These are phyloP conservation scores for Arthrinium puccinioides DNA, from an alignment of 2,329 filamentous ascomycete genomes.

Conservation along the genomic window DNA sequence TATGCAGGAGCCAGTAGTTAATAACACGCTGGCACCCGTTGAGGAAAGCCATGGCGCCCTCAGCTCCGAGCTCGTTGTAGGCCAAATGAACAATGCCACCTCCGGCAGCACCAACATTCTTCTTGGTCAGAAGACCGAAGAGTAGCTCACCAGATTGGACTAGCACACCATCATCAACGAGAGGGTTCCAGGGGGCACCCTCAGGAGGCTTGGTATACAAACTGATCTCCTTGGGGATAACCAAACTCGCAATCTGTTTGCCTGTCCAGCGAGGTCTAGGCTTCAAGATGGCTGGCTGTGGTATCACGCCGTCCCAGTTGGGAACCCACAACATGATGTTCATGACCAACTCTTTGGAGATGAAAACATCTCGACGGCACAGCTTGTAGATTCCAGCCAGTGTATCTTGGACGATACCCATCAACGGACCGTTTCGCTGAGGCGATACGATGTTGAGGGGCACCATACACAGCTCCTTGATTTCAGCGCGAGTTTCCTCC, in stretches of 20 bases:
- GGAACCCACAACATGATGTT: slow-evolving; percentile 97
- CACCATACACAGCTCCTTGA: slow-evolving; percentile 94
- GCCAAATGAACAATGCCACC: slow-evolving; percentile 93
- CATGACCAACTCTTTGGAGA: slow-evolving; percentile 89
- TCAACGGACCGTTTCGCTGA: slow-evolving; percentile 90
- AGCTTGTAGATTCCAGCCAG: slow-evolving; percentile 96
- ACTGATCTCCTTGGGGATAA: slow-evolving; percentile 82
- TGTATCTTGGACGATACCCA: slow-evolving; percentile 99
- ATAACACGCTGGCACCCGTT: slow-evolving; percentile 92
- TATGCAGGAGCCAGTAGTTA: slow-evolving; percentile 94
- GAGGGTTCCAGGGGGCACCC: slow-evolving; percentile 47
- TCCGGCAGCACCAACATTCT: slow-evolving; percentile 81
- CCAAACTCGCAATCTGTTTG: slow-evolving; percentile 94
- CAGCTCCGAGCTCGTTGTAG: slow-evolving; percentile 87
- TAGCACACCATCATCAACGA: slow-evolving; percentile 70
- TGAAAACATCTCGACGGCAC: slow-evolving; percentile 83
- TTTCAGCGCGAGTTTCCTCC: slow-evolving; percentile 91
- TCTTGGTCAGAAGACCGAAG: slow-evolving; percentile 88
- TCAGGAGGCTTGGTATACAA: slow-evolving; percentile 58
- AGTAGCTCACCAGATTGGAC: slow-evolving; percentile 84
- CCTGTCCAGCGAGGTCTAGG: slow-evolving; percentile 92
- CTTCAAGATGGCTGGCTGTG: slow-evolving; percentile 87
- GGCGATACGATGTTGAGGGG: slow-evolving; percentile 97
- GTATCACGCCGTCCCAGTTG: slow-evolving; percentile 93
- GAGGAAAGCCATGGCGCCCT: slow-evolving; percentile 87